Percentiles rank a stretch among this genome's conserved stretches.
These are phyloP conservation scores for Saitozyma podzolica DNA, from an alignment of 768 basidiomycete genomes.

Conservation along the genomic window DNA sequence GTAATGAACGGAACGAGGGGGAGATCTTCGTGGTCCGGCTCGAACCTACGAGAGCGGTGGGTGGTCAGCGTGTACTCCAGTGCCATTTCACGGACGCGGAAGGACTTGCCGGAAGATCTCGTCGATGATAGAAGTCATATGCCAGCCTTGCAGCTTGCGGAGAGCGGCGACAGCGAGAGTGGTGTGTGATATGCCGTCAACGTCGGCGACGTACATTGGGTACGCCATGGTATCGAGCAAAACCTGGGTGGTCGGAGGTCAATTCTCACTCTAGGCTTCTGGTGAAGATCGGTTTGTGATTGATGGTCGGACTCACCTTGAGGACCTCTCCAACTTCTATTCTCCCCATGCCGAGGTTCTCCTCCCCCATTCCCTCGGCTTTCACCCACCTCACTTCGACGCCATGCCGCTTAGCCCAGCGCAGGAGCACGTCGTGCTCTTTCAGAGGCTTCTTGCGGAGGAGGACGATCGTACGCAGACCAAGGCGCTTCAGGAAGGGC, in stretches of 20 bases:
- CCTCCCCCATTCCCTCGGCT: slow-evolving; percentile 40
- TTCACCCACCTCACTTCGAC: slow-evolving; percentile 40
- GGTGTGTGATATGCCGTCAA: slow-evolving; percentile 47
- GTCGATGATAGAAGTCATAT: slow-evolving; percentile 35
- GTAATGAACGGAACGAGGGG: slow-evolving; percentile 36
- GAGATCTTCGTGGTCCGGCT: slow-evolving; percentile 42
- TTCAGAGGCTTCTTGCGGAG: slow-evolving; percentile 32
- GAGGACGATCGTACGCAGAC: slow-evolving; percentile 27
- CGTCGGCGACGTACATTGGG: slow-evolving; percentile 44
- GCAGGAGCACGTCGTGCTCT: slow-evolving; percentile 16
- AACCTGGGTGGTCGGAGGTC: slow-evolving; percentile 11
- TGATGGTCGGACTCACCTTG: slow-evolving; percentile 29
- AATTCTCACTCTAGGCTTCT: too few species aligned
- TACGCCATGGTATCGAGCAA: slow-evolving; percentile 33
- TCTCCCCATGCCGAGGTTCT: slow-evolving; percentile 40
- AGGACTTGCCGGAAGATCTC: slow-evolving; percentile 36
- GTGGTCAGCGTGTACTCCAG: background rate
- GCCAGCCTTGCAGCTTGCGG: slow-evolving; percentile 45
- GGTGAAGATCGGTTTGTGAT: background rate
- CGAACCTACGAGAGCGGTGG: slow-evolving; percentile 22
- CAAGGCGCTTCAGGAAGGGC: slow-evolving; percentile 26
- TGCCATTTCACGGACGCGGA: background rate
- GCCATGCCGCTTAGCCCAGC: slow-evolving; percentile 25
- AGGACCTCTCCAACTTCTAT: slow-evolving; percentile 38
- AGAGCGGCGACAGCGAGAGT: slow-evolving; percentile 39